Evolutionary conservation across 2,329 filamentous ascomycete species (phyloP), one percentile per base, ranked within the genome.

Genomic region (Fusarium sp.): DNA sequence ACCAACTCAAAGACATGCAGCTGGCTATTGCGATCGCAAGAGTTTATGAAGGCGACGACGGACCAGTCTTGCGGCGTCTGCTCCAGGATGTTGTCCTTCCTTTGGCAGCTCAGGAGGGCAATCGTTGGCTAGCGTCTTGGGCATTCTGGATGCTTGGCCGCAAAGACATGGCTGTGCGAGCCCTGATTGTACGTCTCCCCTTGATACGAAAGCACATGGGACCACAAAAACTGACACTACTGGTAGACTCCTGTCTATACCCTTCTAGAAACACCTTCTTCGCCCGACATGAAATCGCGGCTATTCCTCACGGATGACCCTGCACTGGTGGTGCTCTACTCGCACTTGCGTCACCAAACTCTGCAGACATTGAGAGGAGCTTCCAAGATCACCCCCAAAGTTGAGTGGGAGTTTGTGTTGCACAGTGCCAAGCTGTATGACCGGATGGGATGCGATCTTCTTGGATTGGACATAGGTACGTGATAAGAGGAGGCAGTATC

Each of bases 51-150:
- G 94, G 94, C 4, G 95, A 98, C 63, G 86, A 90, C 23, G 93
- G 94, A 0, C 90, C 91, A 0, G 89, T 96, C 0, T 79, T 98
- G 3, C 87, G 86, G 28, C 89, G 88, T 60, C 85, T 99, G 9
- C 84, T 99, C 2, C 89, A 93, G 74, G 92, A 97, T 11, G 92
- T 92, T 65, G 89, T 98, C 2, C 84, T 98, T 0, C 88, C 90
- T 0, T 82, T 93, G 66, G 96, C 96, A 16, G 90, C 92, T 0
- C 87, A 90, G 41, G 91, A 95, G 68, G 94, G 94, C 3, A 95
- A 99, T 76, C 88, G 95, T 61, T 99, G 96, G 95, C 88, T 97
- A 62, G 93, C 95, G 11, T 96, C 93, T 0, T 99, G 96, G 96
- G 93, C 94, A 3, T 97, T 97, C 77, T 97, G 94, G 92, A 93